Base-by-base conservation (phyloP, 345 rosid species). In the Eutrema yunnanense region DNA sequence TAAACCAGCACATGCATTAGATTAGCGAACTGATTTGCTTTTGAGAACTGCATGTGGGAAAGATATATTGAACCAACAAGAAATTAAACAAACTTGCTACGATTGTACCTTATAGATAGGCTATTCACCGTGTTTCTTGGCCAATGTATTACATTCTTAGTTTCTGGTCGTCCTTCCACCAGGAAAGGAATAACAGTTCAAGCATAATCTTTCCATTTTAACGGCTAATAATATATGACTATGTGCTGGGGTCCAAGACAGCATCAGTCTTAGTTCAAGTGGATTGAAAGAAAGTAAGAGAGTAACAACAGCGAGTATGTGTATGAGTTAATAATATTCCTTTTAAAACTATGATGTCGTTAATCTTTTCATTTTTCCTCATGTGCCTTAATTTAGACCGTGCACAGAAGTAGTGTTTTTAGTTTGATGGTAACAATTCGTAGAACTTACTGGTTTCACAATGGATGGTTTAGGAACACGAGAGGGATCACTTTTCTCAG, bases 401-500 rank as follows among this genome's bases (percentile, higher is more conserved):
- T 19, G 54, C 37, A 59, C 41, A 68, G 11, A 57, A 11, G 33
- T 34, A 44, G 29, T 46, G 38, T 37, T 37, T 51, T 47, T 70
- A 7, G 27, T 16, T 49, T 34, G 30, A 51, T 69, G 65, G 65
- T 63, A 76, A 57, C 30, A 34, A 47, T 4, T 12, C 0, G 38
- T 13, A 22, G 50, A 13, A 58, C 68, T 71, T 71, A 65, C 30
- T 42, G 44, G 50, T 56, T 77, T 56, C 42, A 27, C 46, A 22
- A 43, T 71, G 51, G 49, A 52, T 73, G 42, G 51, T 82, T 62
- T 79, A 96, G 99, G 99, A 92, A 79, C 87, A 73, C 48, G 98
- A 96, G 81, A 87, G 99, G 80, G 97, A 92, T 73, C 99, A 96
- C 86, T 92, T 92, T 78, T 96, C 99, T 53, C 96, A 90, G 70